Evolutionary conservation across 176 grass and related monocot genomes (phyloP).

Genomic region (Musa itinerans): DNA sequence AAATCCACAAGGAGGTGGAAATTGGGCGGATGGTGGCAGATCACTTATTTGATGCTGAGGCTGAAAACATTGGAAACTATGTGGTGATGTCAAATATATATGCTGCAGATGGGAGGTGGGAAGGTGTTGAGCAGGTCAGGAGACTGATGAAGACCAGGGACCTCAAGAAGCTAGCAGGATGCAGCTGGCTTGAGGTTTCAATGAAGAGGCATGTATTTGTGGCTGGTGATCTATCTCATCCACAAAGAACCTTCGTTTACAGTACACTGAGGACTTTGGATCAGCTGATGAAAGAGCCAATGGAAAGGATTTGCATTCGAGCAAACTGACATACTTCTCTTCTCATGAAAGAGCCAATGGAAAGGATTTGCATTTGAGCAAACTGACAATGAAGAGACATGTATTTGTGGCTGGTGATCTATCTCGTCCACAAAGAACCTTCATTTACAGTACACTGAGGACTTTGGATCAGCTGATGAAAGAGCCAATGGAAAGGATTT

Average conservation of each 20-base stretch:
- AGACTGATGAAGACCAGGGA: slow-evolving; percentile 55
- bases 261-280: slow-evolving; percentile 39
- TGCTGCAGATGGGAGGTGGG: slow-evolving; percentile 60
- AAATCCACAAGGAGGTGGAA: slow-evolving; percentile 41
- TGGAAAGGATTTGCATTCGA: background rate
- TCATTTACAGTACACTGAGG: slow-evolving; percentile 28
- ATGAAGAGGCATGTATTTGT: slow-evolving; percentile 46
- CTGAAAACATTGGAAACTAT: slow-evolving; percentile 42
- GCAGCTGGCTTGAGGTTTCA: slow-evolving; percentile 59
- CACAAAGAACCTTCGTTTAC: slow-evolving; percentile 31
- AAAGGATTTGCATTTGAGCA: background rate
- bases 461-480: slow-evolving; percentile 51
- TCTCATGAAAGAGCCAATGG: slow-evolving; percentile 33
- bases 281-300: slow-evolving; percentile 40
- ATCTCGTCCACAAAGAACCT: slow-evolving; percentile 31
- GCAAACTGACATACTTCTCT: background rate
- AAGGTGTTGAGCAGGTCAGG: slow-evolving; percentile 50
- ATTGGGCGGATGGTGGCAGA: slow-evolving; percentile 38
- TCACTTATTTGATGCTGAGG: slow-evolving; percentile 38
- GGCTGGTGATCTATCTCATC: slow-evolving; percentile 41
- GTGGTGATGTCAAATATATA: slow-evolving; percentile 66
- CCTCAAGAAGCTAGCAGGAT: slow-evolving; percentile 68
- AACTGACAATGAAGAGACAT: slow-evolving; percentile 29
- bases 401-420: slow-evolving; percentile 43
- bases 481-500: slow-evolving; percentile 17